These are phyloP conservation scores for Allantophomopsis cytisporea DNA, from an alignment of 2,329 filamentous ascomycete species.

Conservation along the genomic window DNA sequence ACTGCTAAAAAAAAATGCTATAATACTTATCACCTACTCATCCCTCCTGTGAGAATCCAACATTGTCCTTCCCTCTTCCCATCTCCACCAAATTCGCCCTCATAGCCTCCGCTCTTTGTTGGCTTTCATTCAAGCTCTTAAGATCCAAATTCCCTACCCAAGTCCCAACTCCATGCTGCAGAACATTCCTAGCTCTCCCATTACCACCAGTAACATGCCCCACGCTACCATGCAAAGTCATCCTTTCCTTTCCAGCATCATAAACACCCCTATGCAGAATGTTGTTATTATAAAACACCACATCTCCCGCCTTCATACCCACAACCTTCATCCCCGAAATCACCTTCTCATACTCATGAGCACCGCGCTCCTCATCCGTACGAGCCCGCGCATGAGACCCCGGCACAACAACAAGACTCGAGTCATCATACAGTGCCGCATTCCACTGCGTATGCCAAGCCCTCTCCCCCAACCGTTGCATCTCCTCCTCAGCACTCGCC, in stretches of 20 bases:
- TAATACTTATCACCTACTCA: constrained; percentile 12
- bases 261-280: constrained; percentile 67
- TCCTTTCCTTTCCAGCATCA: constrained; percentile 39
- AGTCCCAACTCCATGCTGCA: constrained; percentile 59
- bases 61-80: constrained; percentile 43
- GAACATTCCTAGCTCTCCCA: constrained; percentile 53
- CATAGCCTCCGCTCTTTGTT: constrained; percentile 46
- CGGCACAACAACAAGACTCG: constrained; percentile 62
- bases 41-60: constrained; percentile 49
- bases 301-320: constrained; percentile 56
- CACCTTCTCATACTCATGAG: constrained; percentile 46
- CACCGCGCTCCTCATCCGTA: constrained; percentile 54
- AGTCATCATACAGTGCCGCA: constrained; percentile 64
- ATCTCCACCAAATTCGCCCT: constrained; percentile 45
- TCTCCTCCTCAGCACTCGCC: constrained; percentile 53
- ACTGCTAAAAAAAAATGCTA: too few relatives aligned
- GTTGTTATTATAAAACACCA: constrained; percentile 84
- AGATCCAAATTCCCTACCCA: constrained; percentile 53
- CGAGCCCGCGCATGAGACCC: constrained; percentile 60
- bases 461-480: constrained; percentile 40
- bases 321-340: constrained; percentile 55
- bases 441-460: constrained; percentile 81
- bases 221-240: constrained; percentile 62
- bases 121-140: constrained; percentile 27
- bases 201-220: constrained; percentile 41